Evolutionary conservation across 345 rosid genomes (phyloP).

Genomic region (Ricinus communis): DNA sequence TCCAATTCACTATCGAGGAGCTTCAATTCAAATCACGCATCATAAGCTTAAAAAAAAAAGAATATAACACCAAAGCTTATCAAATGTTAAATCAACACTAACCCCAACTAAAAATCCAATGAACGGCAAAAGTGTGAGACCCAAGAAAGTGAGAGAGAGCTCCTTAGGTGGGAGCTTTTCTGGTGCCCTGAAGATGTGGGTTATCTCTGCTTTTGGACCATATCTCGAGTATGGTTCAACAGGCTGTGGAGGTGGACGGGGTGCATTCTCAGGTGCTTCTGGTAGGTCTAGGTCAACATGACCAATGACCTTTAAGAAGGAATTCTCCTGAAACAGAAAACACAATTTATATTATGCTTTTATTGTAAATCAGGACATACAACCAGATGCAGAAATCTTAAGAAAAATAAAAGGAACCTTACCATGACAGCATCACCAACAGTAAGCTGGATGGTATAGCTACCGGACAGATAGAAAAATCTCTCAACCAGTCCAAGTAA

Average conservation of each 20-base stretch:
- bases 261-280: slow-evolving; percentile 86
- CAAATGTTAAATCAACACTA: slow-evolving; percentile 33
- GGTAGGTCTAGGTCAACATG: slow-evolving; percentile 83
- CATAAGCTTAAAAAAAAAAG: not conserved
- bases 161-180: slow-evolving; percentile 83
- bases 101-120: slow-evolving; percentile 88
- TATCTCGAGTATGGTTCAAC: slow-evolving; percentile 66
- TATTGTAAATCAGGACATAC: not conserved
- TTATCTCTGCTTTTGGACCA: slow-evolving; percentile 87
- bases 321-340: slow-evolving; percentile 67
- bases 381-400: not conserved
- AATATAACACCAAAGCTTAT: not conserved
- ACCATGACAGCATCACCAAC: slow-evolving; percentile 97
- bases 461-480: slow-evolving; percentile 88
- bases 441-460: slow-evolving; percentile 78
- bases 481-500: slow-evolving; percentile 93
- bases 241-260: slow-evolving; percentile 64
- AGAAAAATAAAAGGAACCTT: slow-evolving; percentile 24
- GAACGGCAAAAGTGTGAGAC: slow-evolving; percentile 67
- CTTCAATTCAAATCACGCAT: not conserved
- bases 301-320: slow-evolving; percentile 66
- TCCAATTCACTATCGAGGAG: not conserved
- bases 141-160: slow-evolving; percentile 84
- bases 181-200: slow-evolving; percentile 80
- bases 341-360: not conserved